phyloP scores from a whole-genome alignment of 2,329 filamentous ascomycete species.

The Penicillium palitans region DNA sequence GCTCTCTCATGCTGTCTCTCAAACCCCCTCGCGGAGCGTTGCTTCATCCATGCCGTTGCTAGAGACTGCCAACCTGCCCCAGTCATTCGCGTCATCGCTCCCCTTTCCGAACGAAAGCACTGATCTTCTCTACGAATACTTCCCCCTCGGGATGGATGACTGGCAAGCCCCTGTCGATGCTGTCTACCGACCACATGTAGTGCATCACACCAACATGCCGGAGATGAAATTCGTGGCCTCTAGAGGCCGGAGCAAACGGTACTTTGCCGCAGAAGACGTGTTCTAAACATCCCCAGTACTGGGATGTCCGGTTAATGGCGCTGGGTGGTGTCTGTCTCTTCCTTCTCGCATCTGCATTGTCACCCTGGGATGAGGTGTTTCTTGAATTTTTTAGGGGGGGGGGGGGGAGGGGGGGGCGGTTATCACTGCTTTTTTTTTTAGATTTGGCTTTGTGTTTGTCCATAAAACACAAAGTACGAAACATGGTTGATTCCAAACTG shows the following conservation, averaged over 20 bases:
- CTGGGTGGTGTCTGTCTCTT: constrained; percentile 11
- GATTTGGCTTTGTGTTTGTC: constrained; percentile 10
- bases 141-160: constrained; percentile 85
- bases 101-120: constrained; percentile 63
- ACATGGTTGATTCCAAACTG: constrained; percentile 3
- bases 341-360: constrained; percentile 23
- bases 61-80: constrained; percentile 35
- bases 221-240: constrained; percentile 70
- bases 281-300: constrained; percentile 24
- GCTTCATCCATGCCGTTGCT: constrained; percentile 36
- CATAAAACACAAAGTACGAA: not conserved
- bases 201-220: constrained; percentile 77
- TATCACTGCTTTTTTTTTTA: constrained; percentile 11
- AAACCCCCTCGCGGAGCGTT: constrained; percentile 33
- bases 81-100: constrained; percentile 58
- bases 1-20: constrained; percentile 32
- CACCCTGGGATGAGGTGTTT: constrained; percentile 13
- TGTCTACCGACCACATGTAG: constrained; percentile 86
- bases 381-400: not conserved
- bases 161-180: constrained; percentile 89
- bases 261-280: constrained; percentile 65
- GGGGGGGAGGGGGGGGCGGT: too few relatives aligned
- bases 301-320: constrained; percentile 2
- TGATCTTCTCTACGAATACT: constrained; percentile 91
- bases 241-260: constrained; percentile 67